A percentile compares a stretch with the other conserved stretches of the same genome.
These are phyloP conservation scores for Aquilaria sinensis DNA, from an alignment of 345 rosid genomes.

Conservation along the genomic window DNA sequence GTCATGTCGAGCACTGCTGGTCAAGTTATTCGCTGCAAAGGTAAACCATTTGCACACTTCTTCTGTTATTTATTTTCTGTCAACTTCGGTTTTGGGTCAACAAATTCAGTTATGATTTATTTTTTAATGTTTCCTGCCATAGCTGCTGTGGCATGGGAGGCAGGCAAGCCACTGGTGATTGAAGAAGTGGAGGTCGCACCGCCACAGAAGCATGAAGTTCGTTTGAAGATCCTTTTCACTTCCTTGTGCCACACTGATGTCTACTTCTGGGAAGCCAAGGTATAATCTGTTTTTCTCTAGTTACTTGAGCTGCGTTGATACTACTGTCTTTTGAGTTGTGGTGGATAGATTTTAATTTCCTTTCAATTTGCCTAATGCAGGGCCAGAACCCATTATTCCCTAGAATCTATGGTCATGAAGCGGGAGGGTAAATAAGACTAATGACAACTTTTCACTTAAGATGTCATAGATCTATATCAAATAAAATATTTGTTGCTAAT, in stretches of 20 bases:
- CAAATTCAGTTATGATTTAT: not conserved
- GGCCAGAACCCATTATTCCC: constrained; percentile 24
- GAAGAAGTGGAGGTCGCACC: constrained; percentile 27
- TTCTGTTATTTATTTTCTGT: not conserved
- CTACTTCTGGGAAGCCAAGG: constrained; percentile 37
- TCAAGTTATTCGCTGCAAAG: constrained; percentile 19
- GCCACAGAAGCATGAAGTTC: constrained; percentile 23
- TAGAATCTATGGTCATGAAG: constrained; percentile 27
- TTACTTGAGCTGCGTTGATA: not conserved
- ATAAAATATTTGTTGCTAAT: too few relatives aligned
- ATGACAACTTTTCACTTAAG: not conserved
- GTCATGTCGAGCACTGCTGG: constrained; percentile 16
- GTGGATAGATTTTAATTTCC: not conserved
- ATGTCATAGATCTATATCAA: too few relatives aligned
- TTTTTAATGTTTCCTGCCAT: not conserved
- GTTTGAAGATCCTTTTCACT: constrained; percentile 28
- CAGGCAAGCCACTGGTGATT: constrained; percentile 26
- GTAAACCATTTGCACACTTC: not conserved
- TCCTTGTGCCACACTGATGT: constrained; percentile 30
- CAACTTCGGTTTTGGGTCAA: not conserved
- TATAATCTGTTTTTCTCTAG: not conserved
- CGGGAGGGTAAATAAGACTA: constrained; percentile 11
- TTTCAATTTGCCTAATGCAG: constrained; percentile 5
- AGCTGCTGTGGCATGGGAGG: constrained; percentile 35
- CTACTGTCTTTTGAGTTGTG: not conserved